These are phyloP conservation scores for Cercospora nicotianae DNA, from an alignment of 2,329 filamentous ascomycete genomes.

Conservation along the genomic window DNA sequence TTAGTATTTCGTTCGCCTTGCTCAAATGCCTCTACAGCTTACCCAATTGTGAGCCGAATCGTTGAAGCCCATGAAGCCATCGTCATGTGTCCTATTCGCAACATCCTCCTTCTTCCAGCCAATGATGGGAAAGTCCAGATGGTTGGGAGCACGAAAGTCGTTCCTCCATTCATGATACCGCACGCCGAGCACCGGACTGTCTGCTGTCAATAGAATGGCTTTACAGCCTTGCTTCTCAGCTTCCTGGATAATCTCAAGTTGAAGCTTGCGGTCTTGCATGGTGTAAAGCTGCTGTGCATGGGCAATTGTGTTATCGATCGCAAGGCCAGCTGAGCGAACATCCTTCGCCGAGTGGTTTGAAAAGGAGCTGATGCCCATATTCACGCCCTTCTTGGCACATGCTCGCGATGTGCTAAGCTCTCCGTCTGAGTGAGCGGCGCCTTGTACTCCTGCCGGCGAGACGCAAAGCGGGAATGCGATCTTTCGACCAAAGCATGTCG, in stretches of 20 bases:
- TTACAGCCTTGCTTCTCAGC: constrained; percentile 48
- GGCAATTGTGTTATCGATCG: constrained; percentile 39
- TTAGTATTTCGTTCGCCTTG: neutral
- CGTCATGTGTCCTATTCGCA: constrained; percentile 34
- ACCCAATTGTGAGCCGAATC: constrained; percentile 35
- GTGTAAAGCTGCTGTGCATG: constrained; percentile 59
- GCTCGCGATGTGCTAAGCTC: constrained; percentile 53
- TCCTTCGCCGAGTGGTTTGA: constrained; percentile 50
- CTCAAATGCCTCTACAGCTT: too few relatives aligned
- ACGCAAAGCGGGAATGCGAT: constrained; percentile 54
- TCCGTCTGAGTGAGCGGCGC: constrained; percentile 53
- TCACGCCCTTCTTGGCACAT: constrained; percentile 45
- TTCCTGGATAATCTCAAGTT: constrained; percentile 40
- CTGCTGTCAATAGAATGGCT: constrained; percentile 57
- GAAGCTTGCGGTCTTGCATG: constrained; percentile 53
- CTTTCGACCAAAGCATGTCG: constrained; percentile 46
- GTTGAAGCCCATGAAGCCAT: constrained; percentile 33
- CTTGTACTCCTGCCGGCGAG: constrained; percentile 54
- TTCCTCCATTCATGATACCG: constrained; percentile 57
- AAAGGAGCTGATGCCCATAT: constrained; percentile 53
- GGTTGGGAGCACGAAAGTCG: constrained; percentile 45
- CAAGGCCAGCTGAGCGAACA: constrained; percentile 43
- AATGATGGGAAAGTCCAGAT: constrained; percentile 28
- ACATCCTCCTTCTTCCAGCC: constrained; percentile 31
- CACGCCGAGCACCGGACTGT: constrained; percentile 55